A percentile compares a stretch with the other conserved stretches of the same genome.
Conservation (phyloP, 2,329 filamentous ascomycete species). For the Colletotrichum abscissum region DNA sequence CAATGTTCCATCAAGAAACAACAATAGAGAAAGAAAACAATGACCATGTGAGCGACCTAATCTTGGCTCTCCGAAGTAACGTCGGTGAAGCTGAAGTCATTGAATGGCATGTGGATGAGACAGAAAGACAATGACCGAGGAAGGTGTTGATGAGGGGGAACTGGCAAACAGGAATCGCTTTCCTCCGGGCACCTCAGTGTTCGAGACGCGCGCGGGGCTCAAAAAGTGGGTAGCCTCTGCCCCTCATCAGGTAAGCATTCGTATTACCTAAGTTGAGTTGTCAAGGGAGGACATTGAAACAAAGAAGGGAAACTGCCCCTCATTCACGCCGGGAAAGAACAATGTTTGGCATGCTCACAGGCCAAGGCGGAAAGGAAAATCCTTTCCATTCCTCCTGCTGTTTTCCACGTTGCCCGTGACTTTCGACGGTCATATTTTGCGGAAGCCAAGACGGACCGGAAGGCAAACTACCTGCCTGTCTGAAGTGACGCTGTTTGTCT, state of each 20-base stretch:
- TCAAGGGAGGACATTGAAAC: not conserved
- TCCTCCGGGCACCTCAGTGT: not conserved
- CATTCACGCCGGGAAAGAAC: not conserved
- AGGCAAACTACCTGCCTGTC: not conserved
- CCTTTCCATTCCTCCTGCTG: not conserved
- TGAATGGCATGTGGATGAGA: not conserved
- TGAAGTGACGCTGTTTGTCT: not conserved
- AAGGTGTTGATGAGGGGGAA: not conserved
- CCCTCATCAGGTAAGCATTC: not conserved
- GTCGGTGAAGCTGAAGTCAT: not conserved
- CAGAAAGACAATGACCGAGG: not conserved
- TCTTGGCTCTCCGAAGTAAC: not conserved
- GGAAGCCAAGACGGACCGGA: slow-evolving; percentile 17
- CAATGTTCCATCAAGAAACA: slow-evolving; percentile 5
- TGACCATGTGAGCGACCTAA: slow-evolving; percentile 14
- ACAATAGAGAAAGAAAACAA: not conserved
- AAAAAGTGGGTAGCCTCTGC: not conserved
- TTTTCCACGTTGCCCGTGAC: not conserved
- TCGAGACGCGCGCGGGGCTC: not conserved
- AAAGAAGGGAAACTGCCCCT: not conserved
- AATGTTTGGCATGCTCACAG: no score
- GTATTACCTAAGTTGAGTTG: not conserved
- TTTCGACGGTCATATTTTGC: not conserved
- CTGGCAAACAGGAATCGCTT: no score
- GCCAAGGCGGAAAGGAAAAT: not conserved